These are phyloP conservation scores for Colletotrichum godetiae DNA, from an alignment of 2,329 filamentous ascomycete species.

Conservation along the genomic window DNA sequence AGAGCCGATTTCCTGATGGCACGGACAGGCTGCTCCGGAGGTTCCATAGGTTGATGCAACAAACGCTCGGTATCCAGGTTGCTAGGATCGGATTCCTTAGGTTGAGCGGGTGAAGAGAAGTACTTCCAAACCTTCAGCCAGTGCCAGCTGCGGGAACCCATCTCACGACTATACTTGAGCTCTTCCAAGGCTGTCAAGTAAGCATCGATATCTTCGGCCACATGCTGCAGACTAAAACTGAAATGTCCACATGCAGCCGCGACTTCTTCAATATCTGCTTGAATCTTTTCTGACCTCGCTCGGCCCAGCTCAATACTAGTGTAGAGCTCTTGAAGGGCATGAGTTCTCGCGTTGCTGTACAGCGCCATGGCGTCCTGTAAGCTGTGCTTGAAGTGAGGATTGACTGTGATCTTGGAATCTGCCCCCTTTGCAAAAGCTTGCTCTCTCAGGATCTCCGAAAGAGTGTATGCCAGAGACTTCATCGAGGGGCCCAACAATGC, in stretches of 20 bases:
- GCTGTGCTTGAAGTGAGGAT: slow-evolving; percentile 83
- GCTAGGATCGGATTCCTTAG: slow-evolving; percentile 38
- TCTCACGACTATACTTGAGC: slow-evolving; percentile 77
- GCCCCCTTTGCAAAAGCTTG: slow-evolving; percentile 81
- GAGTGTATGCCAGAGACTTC: slow-evolving; percentile 92
- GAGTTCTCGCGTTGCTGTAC: slow-evolving; percentile 80
- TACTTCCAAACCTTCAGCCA: slow-evolving; percentile 85
- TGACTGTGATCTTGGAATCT: slow-evolving; percentile 76
- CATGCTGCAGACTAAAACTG: slow-evolving; percentile 89
- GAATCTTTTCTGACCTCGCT: slow-evolving; percentile 76
- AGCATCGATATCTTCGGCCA: slow-evolving; percentile 87
- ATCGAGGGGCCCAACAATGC: slow-evolving; percentile 89
- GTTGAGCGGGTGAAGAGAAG: slow-evolving; percentile 1
- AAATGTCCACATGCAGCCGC: slow-evolving; percentile 98
- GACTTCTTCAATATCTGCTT: slow-evolving; percentile 96
- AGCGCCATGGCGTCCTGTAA: slow-evolving; percentile 83
- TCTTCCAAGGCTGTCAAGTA: slow-evolving; percentile 89
- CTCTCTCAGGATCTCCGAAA: slow-evolving; percentile 89
- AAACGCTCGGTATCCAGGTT: slow-evolving; percentile 57
- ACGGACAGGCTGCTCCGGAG: slow-evolving; percentile 49
- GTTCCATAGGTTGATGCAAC: slow-evolving; percentile 42
- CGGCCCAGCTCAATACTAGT: slow-evolving; percentile 79
- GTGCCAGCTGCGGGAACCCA: slow-evolving; percentile 76
- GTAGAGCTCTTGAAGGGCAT: slow-evolving; percentile 84
- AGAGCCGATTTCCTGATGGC: slow-evolving; percentile 65